Percentiles rank a stretch among this genome's conserved stretches.
phyloP scores from a whole-genome alignment of 768 basidiomycete genomes.

The Boletus sp. region DNA sequence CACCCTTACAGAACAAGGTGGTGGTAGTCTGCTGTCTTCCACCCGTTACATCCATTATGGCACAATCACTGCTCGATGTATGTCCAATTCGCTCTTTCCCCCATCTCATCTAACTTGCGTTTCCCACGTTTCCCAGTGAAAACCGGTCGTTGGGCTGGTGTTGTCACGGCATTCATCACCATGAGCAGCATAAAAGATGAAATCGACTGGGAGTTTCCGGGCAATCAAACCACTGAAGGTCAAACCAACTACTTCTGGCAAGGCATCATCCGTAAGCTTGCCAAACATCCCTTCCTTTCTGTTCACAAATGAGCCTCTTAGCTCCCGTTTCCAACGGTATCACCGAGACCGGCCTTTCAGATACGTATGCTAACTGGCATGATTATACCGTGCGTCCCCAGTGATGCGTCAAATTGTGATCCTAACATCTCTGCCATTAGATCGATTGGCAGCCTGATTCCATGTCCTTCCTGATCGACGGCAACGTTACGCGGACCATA shows the following conservation, averaged over 20 bases:
- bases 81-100: background rate
- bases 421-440: slow-evolving; percentile 34
- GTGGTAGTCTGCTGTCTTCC: slow-evolving; percentile 75
- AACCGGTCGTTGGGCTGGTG: slow-evolving; percentile 75
- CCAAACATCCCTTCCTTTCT: background rate
- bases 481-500: slow-evolving; percentile 66
- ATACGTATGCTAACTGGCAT: slow-evolving; percentile 72
- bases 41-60: slow-evolving; percentile 85
- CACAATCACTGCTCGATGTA: slow-evolving; percentile 62
- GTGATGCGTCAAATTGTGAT: background rate
- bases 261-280: slow-evolving; percentile 57
- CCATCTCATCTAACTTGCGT: background rate
- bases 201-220: slow-evolving; percentile 87
- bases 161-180: slow-evolving; percentile 82
- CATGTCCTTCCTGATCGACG: slow-evolving; percentile 69
- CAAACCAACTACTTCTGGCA: slow-evolving; percentile 87
- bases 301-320: slow-evolving; percentile 17
- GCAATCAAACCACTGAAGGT: slow-evolving; percentile 54
- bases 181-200: slow-evolving; percentile 86
- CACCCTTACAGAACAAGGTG: slow-evolving; percentile 64
- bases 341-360: slow-evolving; percentile 46
- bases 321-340: slow-evolving; percentile 50
- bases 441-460: slow-evolving; percentile 77
- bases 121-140: slow-evolving; percentile 54
- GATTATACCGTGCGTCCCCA: slow-evolving; percentile 61